Base-by-base conservation (phyloP, 106 monocot species). In the Acorus gramineus region DNA sequence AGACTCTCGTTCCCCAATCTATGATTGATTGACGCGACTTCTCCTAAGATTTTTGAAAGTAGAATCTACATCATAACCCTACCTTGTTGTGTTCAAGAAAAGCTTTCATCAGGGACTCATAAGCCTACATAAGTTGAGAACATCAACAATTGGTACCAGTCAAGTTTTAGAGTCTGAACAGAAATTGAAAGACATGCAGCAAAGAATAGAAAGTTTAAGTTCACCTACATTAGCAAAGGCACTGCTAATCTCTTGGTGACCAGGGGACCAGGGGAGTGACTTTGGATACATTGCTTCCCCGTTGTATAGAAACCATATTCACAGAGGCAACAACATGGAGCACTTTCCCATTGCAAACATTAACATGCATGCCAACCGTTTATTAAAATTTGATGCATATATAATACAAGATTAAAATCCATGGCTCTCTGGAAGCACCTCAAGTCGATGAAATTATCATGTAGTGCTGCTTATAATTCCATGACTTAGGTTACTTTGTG, bases 1-100 rank as follows among this genome's bases (percentile, higher is more conserved):
- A n/a, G n/a, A n/a, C n/a, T n/a, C n/a, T n/a, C n/a, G n/a, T n/a
- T n/a, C n/a, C 28, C 28, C 28, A 28, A 28, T 28, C 28, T 28
- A 28, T 28, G 28, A 28, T 28, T 28, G 28, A 28, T 28, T 28
- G 1, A 28, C 1, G 28, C 1, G 28, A 0, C 28, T 0, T 28
- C 28, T 28, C 28, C 28, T 28, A 28, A 28, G 28, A 28, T 28
- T 28, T 28, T 28, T 28, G 28, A 28, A 28, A 28, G 28, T 28
- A 28, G 28, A 28, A 28, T 1, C 28, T 1, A 28, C 28, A 28
- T 28, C 28, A 28, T 28, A n/a, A 44, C 4, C 49, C 8, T 45
- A 95, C 95, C 95, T 90, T 95, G 74, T 95, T 95, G 73, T 87
- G 95, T 8, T 95, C 95, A 7, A 82, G 58, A 85, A 95, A 95